A percentile compares a stretch with the other conserved stretches of the same genome.
Evolutionary conservation across 202 grass and related monocot genomes (phyloP).

Genomic region (Brachypodium distachyon): DNA sequence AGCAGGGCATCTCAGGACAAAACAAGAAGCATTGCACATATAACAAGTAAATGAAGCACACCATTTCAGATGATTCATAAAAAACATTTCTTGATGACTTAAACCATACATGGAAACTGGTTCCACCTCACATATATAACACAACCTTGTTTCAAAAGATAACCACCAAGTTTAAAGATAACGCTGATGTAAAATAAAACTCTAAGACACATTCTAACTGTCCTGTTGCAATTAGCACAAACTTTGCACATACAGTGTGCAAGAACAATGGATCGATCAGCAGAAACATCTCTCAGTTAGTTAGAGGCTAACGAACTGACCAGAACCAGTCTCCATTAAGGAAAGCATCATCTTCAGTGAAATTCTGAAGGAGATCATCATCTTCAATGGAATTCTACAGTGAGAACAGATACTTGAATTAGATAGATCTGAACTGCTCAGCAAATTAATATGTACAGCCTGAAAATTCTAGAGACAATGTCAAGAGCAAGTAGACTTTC

Average conservation of each 20-base stretch:
- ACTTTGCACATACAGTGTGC: background rate
- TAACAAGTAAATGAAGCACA: background rate
- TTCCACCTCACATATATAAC: background rate
- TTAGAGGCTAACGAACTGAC: background rate
- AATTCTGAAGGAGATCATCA: too few relatives aligned
- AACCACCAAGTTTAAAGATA: background rate
- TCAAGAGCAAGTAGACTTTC: too few relatives aligned
- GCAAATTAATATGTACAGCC: background rate
- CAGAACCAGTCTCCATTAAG: background rate
- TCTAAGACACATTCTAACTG: conserved; percentile 2
- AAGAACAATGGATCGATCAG: too few relatives aligned
- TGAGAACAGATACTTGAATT: background rate
- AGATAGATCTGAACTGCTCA: background rate
- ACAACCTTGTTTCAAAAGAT: background rate
- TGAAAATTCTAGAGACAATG: background rate
- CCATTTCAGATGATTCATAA: background rate
- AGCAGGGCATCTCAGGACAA: background rate
- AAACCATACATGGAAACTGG: too few relatives aligned
- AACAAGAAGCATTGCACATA: background rate
- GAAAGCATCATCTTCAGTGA: background rate
- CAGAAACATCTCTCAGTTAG: background rate
- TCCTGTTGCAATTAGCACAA: background rate
- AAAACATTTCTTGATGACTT: background rate
- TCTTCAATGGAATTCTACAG: too few relatives aligned
- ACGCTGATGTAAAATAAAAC: background rate